These are phyloP conservation scores for Hypholoma sublateritium DNA, from an alignment of 768 basidiomycete species.

Conservation along the genomic window DNA sequence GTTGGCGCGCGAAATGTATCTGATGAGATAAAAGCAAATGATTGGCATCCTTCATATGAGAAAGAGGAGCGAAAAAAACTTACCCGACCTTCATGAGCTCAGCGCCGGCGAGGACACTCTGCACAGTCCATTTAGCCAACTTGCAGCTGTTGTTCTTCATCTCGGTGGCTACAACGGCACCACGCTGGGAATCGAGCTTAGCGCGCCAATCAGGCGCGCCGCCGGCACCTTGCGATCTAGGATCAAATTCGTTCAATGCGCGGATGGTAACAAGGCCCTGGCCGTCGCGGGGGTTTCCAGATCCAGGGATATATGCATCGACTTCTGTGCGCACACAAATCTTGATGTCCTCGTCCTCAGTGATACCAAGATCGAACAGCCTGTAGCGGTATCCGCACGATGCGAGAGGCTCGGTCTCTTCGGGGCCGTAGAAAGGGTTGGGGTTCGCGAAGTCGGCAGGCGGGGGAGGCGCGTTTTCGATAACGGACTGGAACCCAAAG, in stretches of 20 bases:
- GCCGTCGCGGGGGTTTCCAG: constrained; percentile 64
- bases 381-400: constrained; percentile 97
- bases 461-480: constrained; percentile 61
- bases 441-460: constrained; percentile 78
- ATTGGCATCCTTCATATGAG: background rate
- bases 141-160: constrained; percentile 99
- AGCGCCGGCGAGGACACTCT: constrained; percentile 92
- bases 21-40: constrained; percentile 31
- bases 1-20: constrained; percentile 93
- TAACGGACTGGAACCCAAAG: constrained; percentile 94
- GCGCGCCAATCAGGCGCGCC: constrained; percentile 98
- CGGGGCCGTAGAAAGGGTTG: constrained; percentile 94
- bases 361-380: constrained; percentile 88
- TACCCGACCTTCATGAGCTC: constrained; percentile 98
- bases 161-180: constrained; percentile 97
- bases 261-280: constrained; percentile 88
- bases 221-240: constrained; percentile 84
- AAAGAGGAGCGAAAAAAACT: constrained; percentile 11
- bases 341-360: constrained; percentile 88
- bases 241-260: constrained; percentile 96
- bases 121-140: constrained; percentile 95
- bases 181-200: constrained; percentile 94
- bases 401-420: constrained; percentile 93
- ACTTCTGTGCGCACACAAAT: constrained; percentile 96
- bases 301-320: constrained; percentile 74